phyloP scores from a whole-genome alignment of 768 basidiomycete species.

The Psilocybe cubensis region DNA sequence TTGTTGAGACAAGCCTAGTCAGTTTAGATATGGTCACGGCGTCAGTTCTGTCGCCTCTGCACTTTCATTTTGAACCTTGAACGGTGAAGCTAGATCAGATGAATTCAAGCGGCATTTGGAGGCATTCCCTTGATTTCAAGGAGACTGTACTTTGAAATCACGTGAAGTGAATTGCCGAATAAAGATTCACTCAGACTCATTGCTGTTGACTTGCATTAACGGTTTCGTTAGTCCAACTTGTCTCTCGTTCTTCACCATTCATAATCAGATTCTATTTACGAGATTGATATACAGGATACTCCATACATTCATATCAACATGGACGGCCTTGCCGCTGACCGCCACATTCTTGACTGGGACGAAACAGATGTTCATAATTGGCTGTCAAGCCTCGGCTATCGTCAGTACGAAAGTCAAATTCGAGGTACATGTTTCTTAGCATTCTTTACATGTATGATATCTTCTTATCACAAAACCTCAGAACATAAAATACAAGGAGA shows the following conservation, averaged over 20 bases:
- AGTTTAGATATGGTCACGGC: too few relatives aligned
- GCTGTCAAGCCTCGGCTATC: constrained; percentile 76
- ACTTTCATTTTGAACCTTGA: too few relatives aligned
- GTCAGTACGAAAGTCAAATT: constrained; percentile 84
- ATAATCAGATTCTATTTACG: neutral
- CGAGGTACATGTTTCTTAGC: constrained; percentile 53
- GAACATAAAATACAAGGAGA: constrained; percentile 95
- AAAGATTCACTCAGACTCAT: constrained; percentile 6
- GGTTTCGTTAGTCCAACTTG: constrained; percentile 5
- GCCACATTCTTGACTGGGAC: constrained; percentile 66
- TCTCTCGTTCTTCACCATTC: neutral
- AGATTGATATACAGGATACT: neutral
- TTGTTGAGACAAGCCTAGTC: too few relatives aligned
- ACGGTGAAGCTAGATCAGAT: too few relatives aligned
- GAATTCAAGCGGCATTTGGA: too few relatives aligned
- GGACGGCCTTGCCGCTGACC: constrained; percentile 38
- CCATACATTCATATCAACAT: constrained; percentile 24
- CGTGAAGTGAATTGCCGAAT: constrained; percentile 9
- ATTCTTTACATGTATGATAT: neutral
- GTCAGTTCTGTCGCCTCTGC: too few relatives aligned
- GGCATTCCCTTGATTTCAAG: too few relatives aligned
- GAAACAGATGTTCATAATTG: constrained; percentile 81
- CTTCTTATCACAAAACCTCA: constrained; percentile 5
- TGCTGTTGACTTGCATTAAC: constrained; percentile 7
- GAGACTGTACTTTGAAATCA: constrained; percentile 5